Evolutionary conservation across 768 basidiomycete genomes (phyloP).

Genomic region (Cytidiella melzeri): DNA sequence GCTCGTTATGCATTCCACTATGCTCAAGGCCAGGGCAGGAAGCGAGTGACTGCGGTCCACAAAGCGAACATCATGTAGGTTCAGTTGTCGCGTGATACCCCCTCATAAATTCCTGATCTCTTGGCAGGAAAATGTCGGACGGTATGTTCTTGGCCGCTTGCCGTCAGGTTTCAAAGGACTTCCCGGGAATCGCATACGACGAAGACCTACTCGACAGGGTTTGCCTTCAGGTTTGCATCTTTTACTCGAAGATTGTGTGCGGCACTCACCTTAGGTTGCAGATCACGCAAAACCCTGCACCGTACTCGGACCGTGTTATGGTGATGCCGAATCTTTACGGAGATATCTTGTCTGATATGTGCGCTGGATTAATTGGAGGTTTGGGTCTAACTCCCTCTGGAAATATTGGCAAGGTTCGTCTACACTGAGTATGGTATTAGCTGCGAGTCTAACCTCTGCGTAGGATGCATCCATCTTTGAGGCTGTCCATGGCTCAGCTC

Average conservation of each 20-base stretch:
- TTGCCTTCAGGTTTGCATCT: slow-evolving; percentile 69
- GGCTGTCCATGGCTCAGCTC: slow-evolving; percentile 98
- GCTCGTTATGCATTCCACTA: slow-evolving; percentile 99
- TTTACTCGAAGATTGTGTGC: background rate
- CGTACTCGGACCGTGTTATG: slow-evolving; percentile 96
- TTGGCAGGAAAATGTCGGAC: slow-evolving; percentile 95
- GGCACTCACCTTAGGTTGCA: slow-evolving; percentile 22
- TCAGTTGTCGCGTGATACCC: no score
- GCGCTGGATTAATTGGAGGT: slow-evolving; percentile 96
- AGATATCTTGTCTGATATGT: slow-evolving; percentile 26
- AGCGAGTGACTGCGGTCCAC: slow-evolving; percentile 96
- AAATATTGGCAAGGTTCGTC: slow-evolving; percentile 90
- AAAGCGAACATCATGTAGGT: slow-evolving; percentile 98
- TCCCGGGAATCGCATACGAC: slow-evolving; percentile 89
- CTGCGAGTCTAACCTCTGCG: slow-evolving; percentile 8
- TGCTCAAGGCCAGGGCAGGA: slow-evolving; percentile 80
- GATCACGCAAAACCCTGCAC: slow-evolving; percentile 90
- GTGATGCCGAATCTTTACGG: slow-evolving; percentile 96
- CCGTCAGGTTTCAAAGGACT: slow-evolving; percentile 92
- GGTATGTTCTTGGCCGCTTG: slow-evolving; percentile 99
- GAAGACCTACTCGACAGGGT: slow-evolving; percentile 96
- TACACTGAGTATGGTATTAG: slow-evolving; percentile 1
- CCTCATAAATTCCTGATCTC: no score
- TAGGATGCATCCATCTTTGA: slow-evolving; percentile 99
- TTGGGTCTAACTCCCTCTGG: slow-evolving; percentile 96